Conservation (phyloP, 257 asterid species). For the Scutellaria baicalensis region DNA sequence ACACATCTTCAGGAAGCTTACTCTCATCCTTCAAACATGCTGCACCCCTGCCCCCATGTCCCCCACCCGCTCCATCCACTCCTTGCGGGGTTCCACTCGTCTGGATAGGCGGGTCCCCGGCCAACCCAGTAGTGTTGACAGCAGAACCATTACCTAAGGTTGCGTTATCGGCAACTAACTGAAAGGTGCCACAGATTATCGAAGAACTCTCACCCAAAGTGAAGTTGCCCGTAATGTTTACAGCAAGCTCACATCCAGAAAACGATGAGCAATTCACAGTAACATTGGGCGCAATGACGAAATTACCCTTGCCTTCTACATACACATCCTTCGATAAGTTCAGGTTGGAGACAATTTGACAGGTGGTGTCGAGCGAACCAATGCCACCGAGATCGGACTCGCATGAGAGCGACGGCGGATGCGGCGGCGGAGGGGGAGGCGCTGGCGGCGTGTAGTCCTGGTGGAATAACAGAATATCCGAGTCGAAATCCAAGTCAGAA, state of each 20-base stretch:
- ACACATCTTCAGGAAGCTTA: conserved; percentile 82
- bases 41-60: conserved; percentile 97
- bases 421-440: conserved; percentile 99
- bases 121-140: conserved; percentile 79
- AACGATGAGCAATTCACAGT: conserved; percentile 58
- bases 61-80: conserved; percentile 94
- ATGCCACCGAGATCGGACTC: conserved; percentile 88
- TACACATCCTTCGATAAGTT: conserved; percentile 67
- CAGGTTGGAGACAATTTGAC: conserved; percentile 64
- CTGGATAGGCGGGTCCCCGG: conserved; percentile 82
- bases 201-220: conserved; percentile 56
- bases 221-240: conserved; percentile 72
- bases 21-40: conserved; percentile 63
- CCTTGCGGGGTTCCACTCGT: conserved; percentile 96
- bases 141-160: conserved; percentile 53
- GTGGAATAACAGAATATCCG: conserved; percentile 52
- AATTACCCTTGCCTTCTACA: conserved; percentile 82
- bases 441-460: conserved; percentile 99
- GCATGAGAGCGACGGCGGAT: conserved; percentile 83
- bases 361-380: conserved; percentile 83
- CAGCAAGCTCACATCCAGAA: conserved; percentile 68
- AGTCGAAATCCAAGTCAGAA: conserved; percentile 32
- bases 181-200: conserved; percentile 53
- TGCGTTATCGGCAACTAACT: conserved; percentile 61
- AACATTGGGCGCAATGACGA: conserved; percentile 66